Conservation (phyloP, 768 basidiomycete genomes). For the Mycena olivaceomarginata region DNA sequence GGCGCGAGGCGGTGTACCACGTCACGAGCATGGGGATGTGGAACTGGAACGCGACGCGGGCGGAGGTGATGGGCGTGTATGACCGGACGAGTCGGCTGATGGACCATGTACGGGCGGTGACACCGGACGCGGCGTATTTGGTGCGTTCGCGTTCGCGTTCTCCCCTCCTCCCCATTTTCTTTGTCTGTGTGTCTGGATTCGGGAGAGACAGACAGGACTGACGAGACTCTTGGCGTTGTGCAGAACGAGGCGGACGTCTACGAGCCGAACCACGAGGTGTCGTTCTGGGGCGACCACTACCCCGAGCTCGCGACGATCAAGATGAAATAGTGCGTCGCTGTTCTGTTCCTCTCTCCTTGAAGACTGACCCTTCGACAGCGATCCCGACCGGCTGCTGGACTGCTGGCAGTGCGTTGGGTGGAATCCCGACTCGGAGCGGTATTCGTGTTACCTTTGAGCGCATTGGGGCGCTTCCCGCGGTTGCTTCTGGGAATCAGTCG, state of each 20-base stretch:
- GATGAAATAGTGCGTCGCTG: slow-evolving; percentile 64
- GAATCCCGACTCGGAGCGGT: slow-evolving; percentile 31
- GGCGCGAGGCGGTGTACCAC: slow-evolving; percentile 65
- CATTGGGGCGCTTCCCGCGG: too few species aligned
- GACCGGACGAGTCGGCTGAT: slow-evolving; percentile 58
- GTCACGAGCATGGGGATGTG: slow-evolving; percentile 65
- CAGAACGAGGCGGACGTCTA: slow-evolving; percentile 72
- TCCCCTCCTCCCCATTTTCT: neutral
- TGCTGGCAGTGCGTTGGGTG: slow-evolving; percentile 71
- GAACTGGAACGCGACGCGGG: slow-evolving; percentile 66
- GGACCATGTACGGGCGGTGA: slow-evolving; percentile 62
- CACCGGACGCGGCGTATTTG: slow-evolving; percentile 66
- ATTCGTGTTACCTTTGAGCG: slow-evolving; percentile 34
- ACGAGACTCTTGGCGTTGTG: neutral
- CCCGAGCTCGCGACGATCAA: slow-evolving; percentile 62
- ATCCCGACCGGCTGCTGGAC: slow-evolving; percentile 67
- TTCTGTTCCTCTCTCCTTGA: neutral
- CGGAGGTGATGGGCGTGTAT: slow-evolving; percentile 59
- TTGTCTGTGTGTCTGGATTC: neutral
- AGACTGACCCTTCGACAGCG: slow-evolving; percentile 53
- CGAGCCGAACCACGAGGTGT: slow-evolving; percentile 64
- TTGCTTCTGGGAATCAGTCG: too few species aligned
- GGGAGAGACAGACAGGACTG: neutral
- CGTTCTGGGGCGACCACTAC: slow-evolving; percentile 69
- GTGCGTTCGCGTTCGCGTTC: slow-evolving; percentile 51